Conservation (phyloP, 2,329 filamentous ascomycete species). For the Bipolaris victoriae region DNA sequence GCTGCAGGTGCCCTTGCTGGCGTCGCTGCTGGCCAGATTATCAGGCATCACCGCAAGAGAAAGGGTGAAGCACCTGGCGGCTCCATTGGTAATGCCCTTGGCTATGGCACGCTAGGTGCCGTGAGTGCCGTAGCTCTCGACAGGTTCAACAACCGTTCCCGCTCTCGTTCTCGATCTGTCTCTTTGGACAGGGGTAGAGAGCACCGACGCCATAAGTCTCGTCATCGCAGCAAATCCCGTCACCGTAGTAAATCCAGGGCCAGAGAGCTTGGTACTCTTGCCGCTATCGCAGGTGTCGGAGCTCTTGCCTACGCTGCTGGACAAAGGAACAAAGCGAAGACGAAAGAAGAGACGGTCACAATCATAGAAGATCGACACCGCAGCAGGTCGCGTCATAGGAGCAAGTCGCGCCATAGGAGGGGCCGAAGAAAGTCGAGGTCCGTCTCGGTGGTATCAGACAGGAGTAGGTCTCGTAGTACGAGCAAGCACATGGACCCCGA, state of each 20-base stretch:
- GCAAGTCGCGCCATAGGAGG: conserved; percentile 52
- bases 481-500: conserved; percentile 53
- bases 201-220: conserved; percentile 34
- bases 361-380: conserved; percentile 52
- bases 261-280: conserved; percentile 63
- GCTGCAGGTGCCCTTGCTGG: conserved; percentile 68
- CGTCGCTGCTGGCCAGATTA: conserved; percentile 64
- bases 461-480: conserved; percentile 50
- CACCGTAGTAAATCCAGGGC: conserved; percentile 48
- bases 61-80: conserved; percentile 62
- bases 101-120: conserved; percentile 66
- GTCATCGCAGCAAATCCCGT: conserved; percentile 42
- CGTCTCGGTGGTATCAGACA: conserved; percentile 37
- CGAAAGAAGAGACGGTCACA: conserved; percentile 45
- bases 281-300: conserved; percentile 65
- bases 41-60: conserved; percentile 63
- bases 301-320: conserved; percentile 62
- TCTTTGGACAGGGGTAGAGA: conserved; percentile 40
- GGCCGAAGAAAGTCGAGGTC: conserved; percentile 40
- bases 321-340: conserved; percentile 56
- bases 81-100: conserved; percentile 60
- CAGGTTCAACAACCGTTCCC: conserved; percentile 56
- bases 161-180: conserved; percentile 54
- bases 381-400: conserved; percentile 33
- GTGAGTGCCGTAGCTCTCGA: conserved; percentile 66